Conservation (phyloP, 177 flowering plant genomes). For the Vitis hybrid region DNA sequence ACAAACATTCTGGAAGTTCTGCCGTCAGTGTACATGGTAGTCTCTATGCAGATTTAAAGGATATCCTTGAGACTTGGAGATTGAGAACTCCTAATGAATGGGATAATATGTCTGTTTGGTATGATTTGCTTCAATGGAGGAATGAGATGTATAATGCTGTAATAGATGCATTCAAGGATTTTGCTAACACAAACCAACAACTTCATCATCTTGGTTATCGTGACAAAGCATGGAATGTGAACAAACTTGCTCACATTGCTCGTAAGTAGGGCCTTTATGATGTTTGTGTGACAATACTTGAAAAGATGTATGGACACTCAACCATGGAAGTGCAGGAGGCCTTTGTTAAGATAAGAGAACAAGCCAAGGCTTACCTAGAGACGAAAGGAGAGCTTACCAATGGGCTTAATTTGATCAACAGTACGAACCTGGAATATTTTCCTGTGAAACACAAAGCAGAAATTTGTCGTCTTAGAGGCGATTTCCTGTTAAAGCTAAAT, state of each 20-base stretch:
- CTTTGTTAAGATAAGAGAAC: slow-evolving; percentile 94
- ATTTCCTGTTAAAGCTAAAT: slow-evolving; percentile 76
- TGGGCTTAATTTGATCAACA: slow-evolving; percentile 93
- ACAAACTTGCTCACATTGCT: slow-evolving; percentile 92
- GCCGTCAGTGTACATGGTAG: slow-evolving; percentile 67
- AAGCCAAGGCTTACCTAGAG: slow-evolving; percentile 93
- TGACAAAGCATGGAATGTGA: slow-evolving; percentile 99
- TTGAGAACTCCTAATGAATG: slow-evolving; percentile 97
- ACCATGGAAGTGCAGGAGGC: slow-evolving; percentile 99
- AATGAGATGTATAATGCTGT: slow-evolving; percentile 96
- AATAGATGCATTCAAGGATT: slow-evolving; percentile 96
- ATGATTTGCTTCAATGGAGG: slow-evolving; percentile 96
- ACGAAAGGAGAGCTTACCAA: slow-evolving; percentile 89
- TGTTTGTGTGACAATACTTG: slow-evolving; percentile 93
- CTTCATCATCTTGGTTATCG: slow-evolving; percentile 98
- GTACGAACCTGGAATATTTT: slow-evolving; percentile 93
- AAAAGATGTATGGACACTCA: slow-evolving; percentile 97
- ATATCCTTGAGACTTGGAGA: slow-evolving; percentile 98
- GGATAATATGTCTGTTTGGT: slow-evolving; percentile 97
- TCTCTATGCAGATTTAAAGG: slow-evolving; percentile 89
- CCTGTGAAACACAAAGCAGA: slow-evolving; percentile 88
- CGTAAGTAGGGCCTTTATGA: slow-evolving; percentile 93
- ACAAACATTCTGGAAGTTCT: slow-evolving; percentile 68
- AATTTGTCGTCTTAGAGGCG: slow-evolving; percentile 89
- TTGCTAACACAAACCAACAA: slow-evolving; percentile 63